Conservation (phyloP, 352 stramenopile genomes). For the Pythium chondricola region DNA sequence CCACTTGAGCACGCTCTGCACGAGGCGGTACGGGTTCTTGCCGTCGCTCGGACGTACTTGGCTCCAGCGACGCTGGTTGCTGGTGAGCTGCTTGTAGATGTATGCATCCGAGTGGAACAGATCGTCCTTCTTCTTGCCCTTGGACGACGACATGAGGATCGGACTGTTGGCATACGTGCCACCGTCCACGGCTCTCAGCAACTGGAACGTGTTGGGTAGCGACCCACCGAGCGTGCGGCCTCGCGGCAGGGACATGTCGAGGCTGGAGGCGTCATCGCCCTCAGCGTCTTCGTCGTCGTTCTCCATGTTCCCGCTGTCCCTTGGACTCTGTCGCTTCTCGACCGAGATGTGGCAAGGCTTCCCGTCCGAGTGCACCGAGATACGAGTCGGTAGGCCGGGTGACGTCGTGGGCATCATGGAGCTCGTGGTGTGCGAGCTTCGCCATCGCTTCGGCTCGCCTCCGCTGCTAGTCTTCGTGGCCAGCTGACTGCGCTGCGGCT, state of each 20-base stretch:
- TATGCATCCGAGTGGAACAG: constrained; percentile 71
- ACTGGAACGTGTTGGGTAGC: constrained; percentile 53
- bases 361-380: constrained; percentile 8
- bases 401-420: constrained; percentile 3
- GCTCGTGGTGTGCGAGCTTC: constrained; percentile 5
- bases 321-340: not conserved
- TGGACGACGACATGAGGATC: constrained; percentile 34
- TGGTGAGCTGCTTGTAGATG: constrained; percentile 78
- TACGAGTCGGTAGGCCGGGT: constrained; percentile 3
- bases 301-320: not conserved
- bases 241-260: constrained; percentile 27
- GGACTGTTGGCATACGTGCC: constrained; percentile 51
- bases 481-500: not conserved
- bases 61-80: constrained; percentile 95
- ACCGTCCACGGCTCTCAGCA: constrained; percentile 29
- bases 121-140: constrained; percentile 48
- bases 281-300: not conserved
- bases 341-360: constrained; percentile 3
- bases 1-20: constrained; percentile 93
- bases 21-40: constrained; percentile 34
- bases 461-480: not conserved
- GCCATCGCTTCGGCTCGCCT: constrained; percentile 12
- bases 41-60: constrained; percentile 85
- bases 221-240: constrained; percentile 43
- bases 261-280: constrained; percentile 4